Percentiles rank a stretch among this genome's conserved stretches.
phyloP scores from a whole-genome alignment of 163 green algal species.

The Chlamydomonas reinhardtii region DNA sequence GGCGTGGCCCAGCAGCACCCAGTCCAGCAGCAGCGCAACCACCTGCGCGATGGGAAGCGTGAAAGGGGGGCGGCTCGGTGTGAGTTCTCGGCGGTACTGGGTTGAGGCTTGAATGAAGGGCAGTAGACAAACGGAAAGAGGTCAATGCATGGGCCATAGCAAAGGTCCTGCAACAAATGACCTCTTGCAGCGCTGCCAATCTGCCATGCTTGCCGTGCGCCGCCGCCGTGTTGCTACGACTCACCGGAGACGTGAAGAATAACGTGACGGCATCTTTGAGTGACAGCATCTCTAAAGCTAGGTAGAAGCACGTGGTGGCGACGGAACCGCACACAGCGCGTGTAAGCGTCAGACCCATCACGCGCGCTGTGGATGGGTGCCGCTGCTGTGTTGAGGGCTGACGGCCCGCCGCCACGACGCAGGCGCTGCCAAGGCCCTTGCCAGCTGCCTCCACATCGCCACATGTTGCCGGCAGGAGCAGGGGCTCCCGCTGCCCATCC shows the following conservation, averaged over 20 bases:
- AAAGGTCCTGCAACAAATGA: too few species aligned
- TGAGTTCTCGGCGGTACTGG: too few species aligned
- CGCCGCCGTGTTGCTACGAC: not conserved
- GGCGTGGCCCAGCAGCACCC: not conserved
- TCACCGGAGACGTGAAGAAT: constrained; percentile 63
- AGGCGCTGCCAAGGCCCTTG: too few species aligned
- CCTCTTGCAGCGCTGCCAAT: too few species aligned
- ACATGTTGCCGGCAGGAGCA: too few species aligned
- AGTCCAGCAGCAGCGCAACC: constrained; percentile 54
- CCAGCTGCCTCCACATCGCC: too few species aligned
- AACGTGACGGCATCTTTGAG: constrained; percentile 67
- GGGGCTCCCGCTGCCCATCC: too few species aligned
- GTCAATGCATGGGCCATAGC: not conserved
- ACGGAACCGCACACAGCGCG: constrained; percentile 15
- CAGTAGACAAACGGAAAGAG: not conserved
- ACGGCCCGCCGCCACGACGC: too few species aligned
- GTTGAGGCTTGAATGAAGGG: too few species aligned
- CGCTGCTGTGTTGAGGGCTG: too few species aligned
- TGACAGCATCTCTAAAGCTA: constrained; percentile 54
- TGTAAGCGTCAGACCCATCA: constrained; percentile 13
- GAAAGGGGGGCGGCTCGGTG: too few species aligned
- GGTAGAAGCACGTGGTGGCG: constrained; percentile 48
- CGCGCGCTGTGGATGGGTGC: not conserved
- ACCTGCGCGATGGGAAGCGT: not conserved
- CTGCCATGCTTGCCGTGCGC: too few species aligned